A percentile compares a stretch with the other conserved stretches of the same genome.
Evolutionary conservation across 2,329 filamentous ascomycete genomes (phyloP).

Genomic region (Aspergillus arachidicola): DNA sequence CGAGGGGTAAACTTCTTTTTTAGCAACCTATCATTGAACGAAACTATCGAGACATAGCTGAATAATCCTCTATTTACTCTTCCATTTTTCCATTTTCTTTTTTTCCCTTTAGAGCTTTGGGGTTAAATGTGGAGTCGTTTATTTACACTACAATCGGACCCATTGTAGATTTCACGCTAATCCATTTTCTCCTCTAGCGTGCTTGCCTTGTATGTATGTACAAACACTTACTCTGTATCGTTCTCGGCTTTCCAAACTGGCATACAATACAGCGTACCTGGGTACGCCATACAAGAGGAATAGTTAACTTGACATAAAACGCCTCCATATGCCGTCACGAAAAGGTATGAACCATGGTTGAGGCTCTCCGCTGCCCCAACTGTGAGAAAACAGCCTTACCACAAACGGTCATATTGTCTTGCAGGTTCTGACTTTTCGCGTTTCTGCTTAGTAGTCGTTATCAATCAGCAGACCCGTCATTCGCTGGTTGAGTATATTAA

Average conservation of each 20-base stretch:
- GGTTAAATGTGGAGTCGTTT: constrained; percentile 27
- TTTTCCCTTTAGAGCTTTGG: constrained; percentile 12
- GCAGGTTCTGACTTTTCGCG: constrained; percentile 19
- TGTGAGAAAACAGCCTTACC: constrained; percentile 21
- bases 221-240: constrained; percentile 14
- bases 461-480: constrained; percentile 10
- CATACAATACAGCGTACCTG: neutral
- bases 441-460: constrained; percentile 18
- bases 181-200: constrained; percentile 3
- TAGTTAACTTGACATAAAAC: neutral
- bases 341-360: constrained; percentile 30
- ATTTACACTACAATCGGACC: constrained; percentile 27
- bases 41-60: neutral
- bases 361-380: constrained; percentile 30
- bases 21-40: constrained; percentile 7
- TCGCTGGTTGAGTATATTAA: constrained; percentile 7
- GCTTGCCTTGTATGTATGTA: constrained; percentile 6
- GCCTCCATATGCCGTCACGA: constrained; percentile 9
- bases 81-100: neutral
- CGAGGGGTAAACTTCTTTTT: neutral
- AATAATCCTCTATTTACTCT: constrained; percentile 4
- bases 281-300: neutral
- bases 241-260: constrained; percentile 5
- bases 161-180: constrained; percentile 15
- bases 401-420: constrained; percentile 28